Evolutionary conservation across 2,329 filamentous ascomycete genomes (phyloP), one percentile per base, ranked within the genome.

Genomic region (Helotiales sp.): DNA sequence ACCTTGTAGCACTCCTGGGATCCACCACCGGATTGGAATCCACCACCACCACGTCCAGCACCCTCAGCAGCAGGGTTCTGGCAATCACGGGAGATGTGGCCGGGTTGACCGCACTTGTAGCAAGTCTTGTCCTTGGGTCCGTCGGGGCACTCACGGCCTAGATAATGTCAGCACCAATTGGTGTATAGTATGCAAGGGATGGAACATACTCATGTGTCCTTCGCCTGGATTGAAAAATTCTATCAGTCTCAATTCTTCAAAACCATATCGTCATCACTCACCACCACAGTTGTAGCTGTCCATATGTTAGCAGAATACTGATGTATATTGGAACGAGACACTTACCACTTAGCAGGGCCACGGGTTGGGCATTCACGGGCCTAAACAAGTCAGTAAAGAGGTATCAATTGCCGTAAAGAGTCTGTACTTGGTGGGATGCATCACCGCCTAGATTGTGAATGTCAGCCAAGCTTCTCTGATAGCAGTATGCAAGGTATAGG

Each of bases 111-210:
- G 84, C 91, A 93, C 77, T 90, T 87, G 83, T 91, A 91, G 85
- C 88, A 91, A 76, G 88, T 86, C 84, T 91, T 93, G 82, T 97
- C 93, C 86, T 97, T 97, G 77, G 92, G 88, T 67, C 93, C 91
- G 80, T 93, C 89, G 71, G 91, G 89, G 86, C 95, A 98, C 79
- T 98, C 95, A 81, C 94, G 93, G 87, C 91, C 90, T 91, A 70
- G 7, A 30, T 64, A 60, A 54, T 63, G 64, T 76, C 66, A 76
- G 63, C 65, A 64, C 20, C 66, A 71, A 61, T 60, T 68, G 50
- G 15, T 45, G n/a, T 59, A 26, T 13, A 67, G 58, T 3, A 37
- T 63, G 62, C 17, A 45, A 45, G 70, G n/a, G 17, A 30, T 55
- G 43, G 43, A 61, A 84, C 88, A 82, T 85, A 92, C 90, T 93